Conservation (phyloP, 805 yeast genomes). For the Ogataea corticis region DNA sequence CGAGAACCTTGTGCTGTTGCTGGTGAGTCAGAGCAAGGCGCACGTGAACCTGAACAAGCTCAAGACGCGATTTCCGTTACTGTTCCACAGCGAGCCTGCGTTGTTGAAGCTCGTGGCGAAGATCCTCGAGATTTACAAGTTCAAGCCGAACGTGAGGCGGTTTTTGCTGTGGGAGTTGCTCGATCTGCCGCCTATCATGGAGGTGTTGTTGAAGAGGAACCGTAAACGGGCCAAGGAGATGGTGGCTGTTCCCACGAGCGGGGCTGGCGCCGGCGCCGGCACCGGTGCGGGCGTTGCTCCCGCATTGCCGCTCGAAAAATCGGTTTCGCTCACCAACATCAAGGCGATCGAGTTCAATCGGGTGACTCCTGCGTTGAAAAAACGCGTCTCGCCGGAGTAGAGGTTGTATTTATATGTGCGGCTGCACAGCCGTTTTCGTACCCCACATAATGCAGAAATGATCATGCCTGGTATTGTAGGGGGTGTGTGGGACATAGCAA, state of each 20-base stretch:
- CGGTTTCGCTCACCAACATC: slow-evolving; percentile 8
- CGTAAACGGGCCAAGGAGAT: slow-evolving; percentile 29
- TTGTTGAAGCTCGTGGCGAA: slow-evolving; percentile 54
- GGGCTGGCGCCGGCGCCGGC: background rate
- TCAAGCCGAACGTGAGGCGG: slow-evolving; percentile 60
- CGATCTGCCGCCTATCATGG: slow-evolving; percentile 53
- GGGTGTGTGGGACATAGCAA: too few species aligned
- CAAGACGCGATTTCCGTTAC: slow-evolving; percentile 48
- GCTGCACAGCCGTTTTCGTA: too few species aligned
- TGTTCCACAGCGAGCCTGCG: slow-evolving; percentile 53
- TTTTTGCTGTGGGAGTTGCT: slow-evolving; percentile 64
- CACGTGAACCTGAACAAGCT: slow-evolving; percentile 46
- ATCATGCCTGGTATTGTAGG: too few species aligned
- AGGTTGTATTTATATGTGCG: background rate
- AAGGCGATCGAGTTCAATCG: slow-evolving; percentile 9
- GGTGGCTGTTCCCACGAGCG: slow-evolving; percentile 1
- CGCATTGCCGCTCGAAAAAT: background rate
- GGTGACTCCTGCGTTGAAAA: slow-evolving; percentile 1
- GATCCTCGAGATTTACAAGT: slow-evolving; percentile 56
- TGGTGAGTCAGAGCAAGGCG: slow-evolving; percentile 32
- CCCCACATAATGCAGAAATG: too few species aligned
- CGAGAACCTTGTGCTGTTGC: slow-evolving; percentile 30
- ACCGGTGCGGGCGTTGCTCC: background rate
- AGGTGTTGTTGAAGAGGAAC: slow-evolving; percentile 48
- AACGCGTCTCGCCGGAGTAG: background rate